Percentiles rank a stretch among this genome's conserved stretches.
phyloP scores from a whole-genome alignment of 495 filamentous ascomycete genomes.

The Penicillium roqueforti region DNA sequence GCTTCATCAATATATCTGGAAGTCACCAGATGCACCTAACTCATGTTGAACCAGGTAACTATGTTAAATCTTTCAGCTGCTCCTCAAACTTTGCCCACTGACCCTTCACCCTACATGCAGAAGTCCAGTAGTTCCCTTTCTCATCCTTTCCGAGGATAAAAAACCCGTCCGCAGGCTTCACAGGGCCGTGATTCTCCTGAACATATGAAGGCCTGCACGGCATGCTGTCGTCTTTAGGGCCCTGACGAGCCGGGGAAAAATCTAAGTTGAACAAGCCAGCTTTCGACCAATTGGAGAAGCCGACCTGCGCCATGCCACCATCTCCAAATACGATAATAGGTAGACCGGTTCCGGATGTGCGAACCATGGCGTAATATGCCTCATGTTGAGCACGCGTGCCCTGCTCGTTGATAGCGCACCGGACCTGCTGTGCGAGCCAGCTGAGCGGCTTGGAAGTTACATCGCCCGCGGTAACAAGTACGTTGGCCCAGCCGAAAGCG shows the following conservation, averaged over 20 bases:
- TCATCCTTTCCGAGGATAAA: constrained; percentile 46
- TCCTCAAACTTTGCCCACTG: constrained; percentile 25
- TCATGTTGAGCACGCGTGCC: constrained; percentile 42
- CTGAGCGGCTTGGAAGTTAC: constrained; percentile 38
- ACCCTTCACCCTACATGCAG: constrained; percentile 21
- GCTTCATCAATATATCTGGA: no score
- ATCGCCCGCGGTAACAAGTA: constrained; percentile 31
- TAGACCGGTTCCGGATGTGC: constrained; percentile 15
- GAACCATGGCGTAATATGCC: constrained; percentile 25
- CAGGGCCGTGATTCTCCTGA: constrained; percentile 25
- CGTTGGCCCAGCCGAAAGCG: constrained; percentile 28
- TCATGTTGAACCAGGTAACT: no score
- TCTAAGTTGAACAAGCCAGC: constrained; percentile 43
- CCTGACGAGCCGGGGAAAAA: constrained; percentile 36
- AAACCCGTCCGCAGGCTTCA: constrained; percentile 23
- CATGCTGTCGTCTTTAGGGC: not conserved
- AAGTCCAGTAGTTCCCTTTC: constrained; percentile 47
- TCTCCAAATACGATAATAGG: constrained; percentile 35
- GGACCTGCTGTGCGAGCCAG: constrained; percentile 34
- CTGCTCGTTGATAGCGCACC: constrained; percentile 37
- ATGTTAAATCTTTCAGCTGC: constrained; percentile 19
- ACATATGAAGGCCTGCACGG: constrained; percentile 29
- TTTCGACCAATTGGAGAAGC: constrained; percentile 46
- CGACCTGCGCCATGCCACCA: constrained; percentile 28
- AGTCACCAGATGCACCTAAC: no score